Evolutionary conservation across 768 basidiomycete genomes (phyloP), one percentile per base, ranked within the genome.

Genomic region (Solioccasus polychromus): DNA sequence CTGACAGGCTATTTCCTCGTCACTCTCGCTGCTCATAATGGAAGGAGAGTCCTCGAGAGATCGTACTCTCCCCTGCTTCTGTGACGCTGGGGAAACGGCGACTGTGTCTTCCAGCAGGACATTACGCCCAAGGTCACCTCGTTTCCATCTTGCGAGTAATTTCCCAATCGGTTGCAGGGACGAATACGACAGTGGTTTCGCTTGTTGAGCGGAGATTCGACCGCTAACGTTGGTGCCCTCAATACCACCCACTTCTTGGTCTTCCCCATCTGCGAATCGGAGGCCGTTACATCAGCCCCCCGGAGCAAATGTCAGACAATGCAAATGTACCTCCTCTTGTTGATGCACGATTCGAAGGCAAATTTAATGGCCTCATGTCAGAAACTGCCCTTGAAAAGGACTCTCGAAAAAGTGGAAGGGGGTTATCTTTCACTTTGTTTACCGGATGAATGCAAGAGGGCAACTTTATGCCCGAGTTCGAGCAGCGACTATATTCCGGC

Each of bases 121-220:
- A 25, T 47, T 41, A 44, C 38, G 35, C 11, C 20, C 44, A 28
- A 48, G 35, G 28, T 24, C 34, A 23, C 37, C 43, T 42, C 34
- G 50, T 37, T 42, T 48, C 44, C 44, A 30, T 36, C 40, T 48
- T 39, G 44, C 48, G 37, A 45, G 28, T 17, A 44, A 25, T 24
- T 37, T 18, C 42, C 58, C 48, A 32, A 58, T 47, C 14, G 55
- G 42, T 29, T 46, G 46, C 36, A 51, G 46, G 36, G 60, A 45
- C 10, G 47, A 26, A 8, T 25, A 26, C 15, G 39, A 42, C 17
- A 34, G 30, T 4, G 40, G 23, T 22, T 44, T 40, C 20, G 34
- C 28, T 5, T 42, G 50, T 25, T 34, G 45, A 41, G 44, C 15
- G 22, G 39, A 43, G 7, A 31, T 44, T 43, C 31, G 25, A 28